Evolutionary conservation across 2,329 filamentous ascomycete genomes (phyloP), one percentile per base, ranked within the genome.

Genomic region (Xylariaceae sp.): DNA sequence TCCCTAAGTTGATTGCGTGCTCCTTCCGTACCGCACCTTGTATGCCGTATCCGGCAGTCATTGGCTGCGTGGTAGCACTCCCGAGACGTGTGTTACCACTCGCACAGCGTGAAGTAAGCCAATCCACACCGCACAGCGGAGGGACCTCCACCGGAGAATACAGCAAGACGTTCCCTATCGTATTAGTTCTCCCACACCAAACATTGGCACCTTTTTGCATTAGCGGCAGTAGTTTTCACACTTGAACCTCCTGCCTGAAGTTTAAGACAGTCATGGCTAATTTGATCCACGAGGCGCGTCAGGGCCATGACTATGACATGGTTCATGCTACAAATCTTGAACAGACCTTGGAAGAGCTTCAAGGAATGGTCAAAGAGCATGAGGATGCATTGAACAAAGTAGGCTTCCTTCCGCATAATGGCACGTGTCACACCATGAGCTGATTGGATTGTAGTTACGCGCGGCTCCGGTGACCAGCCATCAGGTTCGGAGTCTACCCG

Each of bases 271-370:
- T 27, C 46, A 54, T 57, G 48, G 50, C 57, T 33, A 49, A 51
- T 50, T 71, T 73, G 68, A 68, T 70, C 48, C 53, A 43, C 30
- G 61, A 64, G 8, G 48, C 56, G 40, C 64, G 58, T 50, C 58
- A 58, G 15, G 55, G 56, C 29, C 58, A 71, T 37, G 71, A 70
- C 33, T 63, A 68, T 18, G 72, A 76, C 64, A 61, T 65, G 39
- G 59, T 73, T 50, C 78, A 85, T 57, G 73, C 79, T 46, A 67
- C 76, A 35, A 83, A 80, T 64, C 74, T 93, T 37, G 82, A 90
- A 52, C 80, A 82, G 48, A 91, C 89, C 2, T 66, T 92, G 37
- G 80, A 78, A 57, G 85, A 88, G 66, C 81, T 93, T 1, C 84
- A 88, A 67, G 74, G 72, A 13, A 76, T 76, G 62, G 77, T 86